Evolutionary conservation across 2,329 filamentous ascomycete species (phyloP).

Genomic region (Ophiostoma triangulosporum): DNA sequence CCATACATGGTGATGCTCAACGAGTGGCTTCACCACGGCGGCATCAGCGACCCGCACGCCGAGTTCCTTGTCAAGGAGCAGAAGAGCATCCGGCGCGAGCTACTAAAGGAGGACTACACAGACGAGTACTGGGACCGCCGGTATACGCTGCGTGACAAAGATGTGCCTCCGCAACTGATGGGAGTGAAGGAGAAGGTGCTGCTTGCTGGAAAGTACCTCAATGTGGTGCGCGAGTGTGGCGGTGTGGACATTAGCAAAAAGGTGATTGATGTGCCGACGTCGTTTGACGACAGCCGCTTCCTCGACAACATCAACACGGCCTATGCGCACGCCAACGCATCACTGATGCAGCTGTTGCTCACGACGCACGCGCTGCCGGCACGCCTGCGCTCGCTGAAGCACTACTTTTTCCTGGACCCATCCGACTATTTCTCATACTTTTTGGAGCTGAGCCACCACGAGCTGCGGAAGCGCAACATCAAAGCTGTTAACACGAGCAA

Average conservation of each 20-base stretch:
- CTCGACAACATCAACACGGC: slow-evolving; percentile 91
- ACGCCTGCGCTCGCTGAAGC: slow-evolving; percentile 79
- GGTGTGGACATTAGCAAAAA: slow-evolving; percentile 88
- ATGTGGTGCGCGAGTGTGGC: slow-evolving; percentile 92
- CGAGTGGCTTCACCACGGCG: slow-evolving; percentile 93
- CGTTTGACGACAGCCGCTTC: slow-evolving; percentile 84
- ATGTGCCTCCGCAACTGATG: slow-evolving; percentile 84
- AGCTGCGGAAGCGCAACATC: slow-evolving; percentile 84
- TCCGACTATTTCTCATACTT: slow-evolving; percentile 99
- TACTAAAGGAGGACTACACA: slow-evolving; percentile 89
- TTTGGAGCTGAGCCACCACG: slow-evolving; percentile 77
- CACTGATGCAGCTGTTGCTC: slow-evolving; percentile 75
- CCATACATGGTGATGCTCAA: slow-evolving; percentile 99
- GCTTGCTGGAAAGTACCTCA: slow-evolving; percentile 91
- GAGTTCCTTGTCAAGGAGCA: slow-evolving; percentile 95
- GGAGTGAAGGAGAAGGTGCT: slow-evolving; percentile 88
- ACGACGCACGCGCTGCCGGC: slow-evolving; percentile 86
- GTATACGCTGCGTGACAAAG: slow-evolving; percentile 84
- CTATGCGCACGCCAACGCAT: slow-evolving; percentile 91
- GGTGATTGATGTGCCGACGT: slow-evolving; percentile 74
- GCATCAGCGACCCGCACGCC: slow-evolving; percentile 82
- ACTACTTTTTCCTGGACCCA: slow-evolving; percentile 97
- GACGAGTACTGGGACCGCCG: slow-evolving; percentile 99
- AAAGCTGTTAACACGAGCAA: slow-evolving; percentile 85
- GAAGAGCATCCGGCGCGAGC: slow-evolving; percentile 83